Evolutionary conservation across 495 filamentous ascomycete species (phyloP).

Genomic region (Lichenothelia convexa): DNA sequence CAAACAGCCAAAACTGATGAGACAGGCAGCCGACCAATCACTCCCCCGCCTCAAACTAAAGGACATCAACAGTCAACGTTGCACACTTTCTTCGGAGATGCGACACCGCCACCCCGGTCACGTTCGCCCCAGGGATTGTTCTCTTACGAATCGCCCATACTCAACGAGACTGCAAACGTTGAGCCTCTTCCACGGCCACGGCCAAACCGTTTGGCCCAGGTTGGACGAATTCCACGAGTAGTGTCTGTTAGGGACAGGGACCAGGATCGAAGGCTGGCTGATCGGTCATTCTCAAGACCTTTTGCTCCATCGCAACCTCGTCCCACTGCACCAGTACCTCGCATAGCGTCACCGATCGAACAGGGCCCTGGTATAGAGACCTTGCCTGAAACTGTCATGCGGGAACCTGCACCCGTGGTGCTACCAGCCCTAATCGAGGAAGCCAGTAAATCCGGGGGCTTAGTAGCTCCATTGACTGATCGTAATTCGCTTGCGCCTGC

Average conservation of each 20-base stretch:
- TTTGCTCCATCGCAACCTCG: slow-evolving; percentile 34
- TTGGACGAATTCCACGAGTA: slow-evolving; percentile 82
- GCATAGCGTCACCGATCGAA: neutral
- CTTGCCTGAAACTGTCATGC: too few relatives aligned
- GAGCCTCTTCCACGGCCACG: too few relatives aligned
- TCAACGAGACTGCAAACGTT: neutral
- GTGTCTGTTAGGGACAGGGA: slow-evolving; percentile 53
- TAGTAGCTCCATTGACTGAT: too few relatives aligned
- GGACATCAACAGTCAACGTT: too few relatives aligned
- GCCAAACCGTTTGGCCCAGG: too few relatives aligned
- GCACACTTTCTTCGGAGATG: too few relatives aligned
- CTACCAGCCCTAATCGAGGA: neutral
- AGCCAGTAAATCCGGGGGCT: neutral
- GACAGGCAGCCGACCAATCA: too few relatives aligned
- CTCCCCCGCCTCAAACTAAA: too few relatives aligned
- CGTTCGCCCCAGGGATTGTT: neutral
- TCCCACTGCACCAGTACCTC: slow-evolving; percentile 22
- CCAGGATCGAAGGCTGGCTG: slow-evolving; percentile 46
- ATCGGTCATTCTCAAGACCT: slow-evolving; percentile 74
- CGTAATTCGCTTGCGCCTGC: too few relatives aligned
- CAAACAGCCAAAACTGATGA: neutral
- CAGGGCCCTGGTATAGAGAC: too few relatives aligned
- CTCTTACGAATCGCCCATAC: neutral
- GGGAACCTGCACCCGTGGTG: neutral
- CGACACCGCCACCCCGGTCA: too few relatives aligned